Percentiles rank a stretch among this genome's conserved stretches.
phyloP scores from a whole-genome alignment of 1,284 basidiomycete genomes.

The Clitocybe nebularis region DNA sequence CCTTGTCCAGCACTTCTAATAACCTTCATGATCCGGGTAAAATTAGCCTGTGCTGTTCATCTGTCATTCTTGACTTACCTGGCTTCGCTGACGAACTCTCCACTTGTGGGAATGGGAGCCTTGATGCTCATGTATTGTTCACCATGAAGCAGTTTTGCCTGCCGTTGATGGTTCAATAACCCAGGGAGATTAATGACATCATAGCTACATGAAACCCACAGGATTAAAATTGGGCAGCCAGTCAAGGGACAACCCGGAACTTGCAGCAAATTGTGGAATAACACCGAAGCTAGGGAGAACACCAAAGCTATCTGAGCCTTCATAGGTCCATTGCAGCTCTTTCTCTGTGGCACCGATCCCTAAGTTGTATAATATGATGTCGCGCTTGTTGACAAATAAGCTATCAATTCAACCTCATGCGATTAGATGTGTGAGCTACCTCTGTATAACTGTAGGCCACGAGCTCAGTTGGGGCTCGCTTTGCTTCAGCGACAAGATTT shows the following conservation, averaged over 20 bases:
- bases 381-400: no score
- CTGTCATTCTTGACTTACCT: conserved; percentile 39
- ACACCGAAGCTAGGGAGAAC: conserved; percentile 94
- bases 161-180: conserved; percentile 5
- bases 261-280: conserved; percentile 86
- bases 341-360: conserved; percentile 93
- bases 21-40: conserved; percentile 38
- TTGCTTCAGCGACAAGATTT: conserved; percentile 79
- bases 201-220: conserved; percentile 37
- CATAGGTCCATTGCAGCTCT: conserved; percentile 91
- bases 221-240: conserved; percentile 96
- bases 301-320: conserved; percentile 84
- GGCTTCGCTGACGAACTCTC: conserved; percentile 76
- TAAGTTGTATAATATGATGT: conserved; percentile 94
- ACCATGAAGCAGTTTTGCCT: conserved; percentile 96
- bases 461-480: conserved; percentile 56
- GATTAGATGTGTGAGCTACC: no score
- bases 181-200: background rate
- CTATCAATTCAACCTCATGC: no score
- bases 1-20: conserved; percentile 84
- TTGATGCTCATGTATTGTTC: conserved; percentile 95
- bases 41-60: background rate
- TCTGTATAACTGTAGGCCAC: conserved; percentile 74
- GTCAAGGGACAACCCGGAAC: conserved; percentile 63
- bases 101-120: conserved; percentile 83